Base-by-base conservation (phyloP, 192 early-diverging fungal species). In the Linnemannia hyalina region DNA sequence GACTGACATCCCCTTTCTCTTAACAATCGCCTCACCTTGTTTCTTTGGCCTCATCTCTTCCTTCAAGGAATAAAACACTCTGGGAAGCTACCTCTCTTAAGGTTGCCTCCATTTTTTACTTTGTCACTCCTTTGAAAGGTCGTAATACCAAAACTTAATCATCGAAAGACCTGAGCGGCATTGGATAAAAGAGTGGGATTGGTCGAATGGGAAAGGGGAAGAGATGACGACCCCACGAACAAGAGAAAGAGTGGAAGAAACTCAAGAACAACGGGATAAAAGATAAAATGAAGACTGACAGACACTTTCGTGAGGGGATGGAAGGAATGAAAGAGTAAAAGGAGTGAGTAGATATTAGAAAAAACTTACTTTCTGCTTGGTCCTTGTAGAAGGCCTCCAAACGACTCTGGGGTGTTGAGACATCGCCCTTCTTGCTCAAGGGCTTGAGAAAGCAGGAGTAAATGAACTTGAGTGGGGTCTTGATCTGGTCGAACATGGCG, bases 321-420 rank as follows among this genome's bases (percentile, higher is more conserved):
- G 55, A 26, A 6, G 55, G 2, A 26, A 26, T 10, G n/a, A 60
- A 26, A n/a, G 6, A 60, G 8, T 26, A 26, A 26, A 26, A 60
- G n/a, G n/a, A 29, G 55, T 26, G 55, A 1, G 18, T 20, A 52
- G 49, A 22, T 16, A 52, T 18, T 3, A 26, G n/a, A 29, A 70
- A 38, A 20, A 8, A 80, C 88, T 87, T 81, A 92, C 91, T 87
- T 20, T 93, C 91, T 15, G 96, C 95, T 76, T 96, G 95, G 74
- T 93, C 93, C 80, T 93, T 89, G 83, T 97, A 97, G 83, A 97
- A 97, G 40, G 90, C 88, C 85, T 97, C 95, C 35, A 97, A 87
- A 20, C 95, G 93, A 42, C 89, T 89, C 75, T 96, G 95, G 71
- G 95, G 93, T 49, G 92, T 92, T 0, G 82, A 71, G 36, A 41